Percentiles rank a stretch among this genome's conserved stretches.
Conservation (phyloP, 2,329 filamentous ascomycete species). For the Fulvia fulva region DNA sequence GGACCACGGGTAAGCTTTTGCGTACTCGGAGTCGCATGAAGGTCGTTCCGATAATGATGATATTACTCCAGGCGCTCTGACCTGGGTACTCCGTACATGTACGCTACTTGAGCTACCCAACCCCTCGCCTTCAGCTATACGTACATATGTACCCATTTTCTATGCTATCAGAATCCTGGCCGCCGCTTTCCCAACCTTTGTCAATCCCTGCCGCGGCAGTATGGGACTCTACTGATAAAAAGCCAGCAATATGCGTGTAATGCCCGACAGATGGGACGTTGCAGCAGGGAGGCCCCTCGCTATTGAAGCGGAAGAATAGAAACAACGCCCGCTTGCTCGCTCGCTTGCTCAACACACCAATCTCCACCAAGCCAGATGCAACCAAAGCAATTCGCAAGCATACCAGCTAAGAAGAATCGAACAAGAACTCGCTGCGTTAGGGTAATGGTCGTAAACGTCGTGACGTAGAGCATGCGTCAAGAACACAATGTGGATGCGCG, state of each 20-base stretch:
- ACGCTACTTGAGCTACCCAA: neutral
- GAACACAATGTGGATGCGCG: neutral
- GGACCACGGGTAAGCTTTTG: neutral
- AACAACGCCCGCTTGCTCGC: constrained; percentile 12
- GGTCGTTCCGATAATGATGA: neutral
- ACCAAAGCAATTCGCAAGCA: neutral
- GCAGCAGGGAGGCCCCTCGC: neutral
- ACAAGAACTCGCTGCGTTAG: constrained; percentile 3
- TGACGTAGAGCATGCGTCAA: neutral
- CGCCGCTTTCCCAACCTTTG: neutral
- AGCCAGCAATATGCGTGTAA: neutral
- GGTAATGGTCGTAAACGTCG: neutral
- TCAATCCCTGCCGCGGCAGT: neutral
- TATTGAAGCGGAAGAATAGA: neutral
- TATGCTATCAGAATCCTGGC: constrained; percentile 1
- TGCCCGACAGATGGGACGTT: neutral
- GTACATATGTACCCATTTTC: constrained; percentile 1
- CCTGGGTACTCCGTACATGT: neutral
- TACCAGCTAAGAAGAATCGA: neutral
- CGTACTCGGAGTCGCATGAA: too few species aligned
- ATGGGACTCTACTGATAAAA: neutral
- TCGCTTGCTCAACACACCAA: neutral
- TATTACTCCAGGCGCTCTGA: neutral
- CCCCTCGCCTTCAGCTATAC: constrained; percentile 1
- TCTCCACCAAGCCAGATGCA: neutral